A percentile compares a stretch with the other conserved stretches of the same genome.
phyloP scores from a whole-genome alignment of 805 yeast genomes.

The Danielia reshetovae region DNA sequence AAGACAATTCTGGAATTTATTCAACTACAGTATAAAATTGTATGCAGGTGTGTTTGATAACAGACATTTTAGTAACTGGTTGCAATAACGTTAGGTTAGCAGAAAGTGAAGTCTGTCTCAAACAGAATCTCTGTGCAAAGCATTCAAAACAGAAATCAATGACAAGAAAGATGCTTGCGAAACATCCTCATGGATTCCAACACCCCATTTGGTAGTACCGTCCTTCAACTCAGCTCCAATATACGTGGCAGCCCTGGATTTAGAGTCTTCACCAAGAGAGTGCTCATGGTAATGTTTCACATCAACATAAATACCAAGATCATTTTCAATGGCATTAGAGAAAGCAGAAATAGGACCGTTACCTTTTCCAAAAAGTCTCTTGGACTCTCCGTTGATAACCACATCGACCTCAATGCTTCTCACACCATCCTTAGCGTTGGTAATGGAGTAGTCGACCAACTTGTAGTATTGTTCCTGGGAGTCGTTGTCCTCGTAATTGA shows the following conservation, averaged over 20 bases:
- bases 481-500: constrained; percentile 29
- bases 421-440: constrained; percentile 32
- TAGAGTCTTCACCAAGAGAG: constrained; percentile 70
- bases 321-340: constrained; percentile 36
- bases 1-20: background rate
- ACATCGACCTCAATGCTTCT: constrained; percentile 49
- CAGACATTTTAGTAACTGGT: too few relatives aligned
- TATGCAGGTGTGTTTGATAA: too few relatives aligned
- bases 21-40: too few relatives aligned
- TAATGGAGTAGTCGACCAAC: constrained; percentile 46
- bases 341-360: constrained; percentile 84
- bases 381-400: constrained; percentile 30
- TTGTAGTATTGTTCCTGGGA: constrained; percentile 22
- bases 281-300: constrained; percentile 76
- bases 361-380: constrained; percentile 55
- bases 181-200: constrained; percentile 87
- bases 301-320: constrained; percentile 48
- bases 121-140: constrained; percentile 19
- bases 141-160: constrained; percentile 60
- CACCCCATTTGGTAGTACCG: constrained; percentile 65
- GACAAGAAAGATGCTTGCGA: constrained; percentile 79
- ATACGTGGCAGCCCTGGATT: constrained; percentile 74
- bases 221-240: constrained; percentile 29
- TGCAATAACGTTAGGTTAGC: too few relatives aligned
- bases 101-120: too few relatives aligned